Base-by-base conservation (phyloP, 352 stramenopile species). In the Aphanomyces astaci region DNA sequence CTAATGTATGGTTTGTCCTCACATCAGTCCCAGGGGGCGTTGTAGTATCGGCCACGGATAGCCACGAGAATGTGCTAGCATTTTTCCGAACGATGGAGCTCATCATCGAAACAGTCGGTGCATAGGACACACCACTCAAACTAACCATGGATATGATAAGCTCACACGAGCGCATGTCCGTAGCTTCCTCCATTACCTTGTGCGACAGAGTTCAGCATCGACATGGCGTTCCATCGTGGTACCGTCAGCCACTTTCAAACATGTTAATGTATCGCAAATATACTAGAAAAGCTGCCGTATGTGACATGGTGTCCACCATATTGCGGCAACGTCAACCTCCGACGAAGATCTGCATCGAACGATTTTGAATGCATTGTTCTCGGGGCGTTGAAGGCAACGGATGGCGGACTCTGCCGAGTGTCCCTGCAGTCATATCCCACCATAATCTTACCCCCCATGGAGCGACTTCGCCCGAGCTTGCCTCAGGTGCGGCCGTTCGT, bases 141-240 rank as follows among this genome's bases (percentile, higher is more conserved):
- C 0, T 7, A 39, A 39, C 51, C 11, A 7, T 4, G 13, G 45
- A n/a, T 9, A 53, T 25, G 11, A 19, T 19, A 59, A 24, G 30
- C 51, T 32, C n/a, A 39, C 13, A 1, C 30, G 2, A 39, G 13
- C 0, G 7, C 17, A 40, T 32, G 13, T 17, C 13, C 30, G 25
- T 66, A 66, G 60, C 28, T 66, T 39, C 36, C 60, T 39, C 32
- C 32, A 32, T 59, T 66, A 15, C 25, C 33, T 3, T n/a, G 2
- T 11, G 9, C 30, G 43, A 9, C 27, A 7, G n/a, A 40, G 11
- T 60, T 48, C 25, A 7, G n/a, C 24, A 2, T 68, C 43, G 17
- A 68, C 13, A 25, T 68, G 24, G 33, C 54, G 30, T 30, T 63
- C 30, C 54, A 48, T 40, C 19, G 32, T 11, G 33, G 48, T 52